A percentile compares a stretch with the other conserved stretches of the same genome.
phyloP scores from a whole-genome alignment of 139 green algal species.

The Tetraselmis chui region DNA sequence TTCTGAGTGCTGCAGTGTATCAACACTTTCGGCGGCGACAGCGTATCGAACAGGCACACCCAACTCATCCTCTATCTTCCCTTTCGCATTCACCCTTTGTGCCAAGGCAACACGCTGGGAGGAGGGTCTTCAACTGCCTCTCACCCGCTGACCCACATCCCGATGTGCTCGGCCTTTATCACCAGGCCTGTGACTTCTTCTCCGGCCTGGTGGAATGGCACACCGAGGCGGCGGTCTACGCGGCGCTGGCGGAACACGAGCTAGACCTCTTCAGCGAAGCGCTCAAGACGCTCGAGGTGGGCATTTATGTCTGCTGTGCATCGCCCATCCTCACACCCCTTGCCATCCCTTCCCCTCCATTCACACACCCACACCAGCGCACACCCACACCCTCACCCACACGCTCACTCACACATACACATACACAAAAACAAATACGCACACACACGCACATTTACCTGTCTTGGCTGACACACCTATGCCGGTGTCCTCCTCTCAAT shows the following conservation, averaged over 20 bases:
- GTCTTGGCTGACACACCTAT: neutral
- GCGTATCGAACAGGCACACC: constrained; percentile 32
- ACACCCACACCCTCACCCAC: neutral
- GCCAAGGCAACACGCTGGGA: too few species aligned
- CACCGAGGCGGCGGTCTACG: constrained; percentile 22
- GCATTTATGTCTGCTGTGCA: too few species aligned
- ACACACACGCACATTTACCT: neutral
- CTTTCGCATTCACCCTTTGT: too few species aligned
- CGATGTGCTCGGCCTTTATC: too few species aligned
- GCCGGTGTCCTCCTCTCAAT: too few species aligned
- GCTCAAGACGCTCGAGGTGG: neutral
- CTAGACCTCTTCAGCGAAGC: constrained; percentile 13
- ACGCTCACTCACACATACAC: neutral
- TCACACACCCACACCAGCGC: too few species aligned
- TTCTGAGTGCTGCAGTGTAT: constrained; percentile 32
- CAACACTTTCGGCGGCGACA: constrained; percentile 36
- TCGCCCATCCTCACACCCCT: too few species aligned
- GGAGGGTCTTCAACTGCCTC: too few species aligned
- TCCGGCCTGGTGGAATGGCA: constrained; percentile 15
- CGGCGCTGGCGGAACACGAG: constrained; percentile 27
- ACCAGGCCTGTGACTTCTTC: constrained; percentile 27
- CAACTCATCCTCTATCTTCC: too few species aligned
- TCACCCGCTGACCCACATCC: too few species aligned
- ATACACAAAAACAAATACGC: neutral
- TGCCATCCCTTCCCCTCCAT: too few species aligned